Percentiles rank a stretch among this genome's conserved stretches.
Conservation (phyloP, 176 grass and related monocot species). For the Oryza coarctata region DNA sequence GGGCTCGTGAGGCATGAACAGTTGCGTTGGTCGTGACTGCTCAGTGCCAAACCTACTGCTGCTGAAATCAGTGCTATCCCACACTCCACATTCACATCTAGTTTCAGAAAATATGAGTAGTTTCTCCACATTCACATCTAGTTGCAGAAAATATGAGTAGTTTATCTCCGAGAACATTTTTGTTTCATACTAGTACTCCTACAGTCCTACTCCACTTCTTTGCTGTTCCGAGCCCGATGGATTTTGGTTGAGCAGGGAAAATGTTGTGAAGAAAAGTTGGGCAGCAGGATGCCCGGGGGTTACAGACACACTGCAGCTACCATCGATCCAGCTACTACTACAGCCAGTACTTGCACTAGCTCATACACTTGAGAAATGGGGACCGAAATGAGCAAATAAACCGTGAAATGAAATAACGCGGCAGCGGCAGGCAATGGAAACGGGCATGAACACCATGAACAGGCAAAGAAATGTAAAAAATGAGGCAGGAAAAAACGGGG, state of each 20-base stretch:
- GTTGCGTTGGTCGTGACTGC: neutral
- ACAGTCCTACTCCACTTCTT: too few relatives aligned
- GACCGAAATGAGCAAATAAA: neutral
- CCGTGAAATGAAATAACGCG: neutral
- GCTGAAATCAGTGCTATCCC: neutral
- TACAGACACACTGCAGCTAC: neutral
- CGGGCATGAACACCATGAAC: neutral
- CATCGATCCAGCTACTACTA: neutral
- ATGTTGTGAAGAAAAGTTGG: neutral
- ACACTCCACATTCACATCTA: neutral
- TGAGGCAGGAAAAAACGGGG: neutral
- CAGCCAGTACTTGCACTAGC: neutral
- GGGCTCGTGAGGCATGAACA: neutral
- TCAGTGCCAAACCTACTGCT: neutral
- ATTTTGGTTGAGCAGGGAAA: conserved; percentile 3
- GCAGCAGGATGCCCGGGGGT: neutral
- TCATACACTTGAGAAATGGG: neutral
- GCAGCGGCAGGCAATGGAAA: neutral
- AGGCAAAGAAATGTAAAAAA: neutral
- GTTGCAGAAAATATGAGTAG: neutral
- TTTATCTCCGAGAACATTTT: neutral
- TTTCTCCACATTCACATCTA: neutral
- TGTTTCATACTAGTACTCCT: neutral
- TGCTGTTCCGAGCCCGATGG: neutral
- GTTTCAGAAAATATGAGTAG: neutral